Conservation (phyloP, 2,329 filamentous ascomycete genomes). For the Colletotrichum coccodes region DNA sequence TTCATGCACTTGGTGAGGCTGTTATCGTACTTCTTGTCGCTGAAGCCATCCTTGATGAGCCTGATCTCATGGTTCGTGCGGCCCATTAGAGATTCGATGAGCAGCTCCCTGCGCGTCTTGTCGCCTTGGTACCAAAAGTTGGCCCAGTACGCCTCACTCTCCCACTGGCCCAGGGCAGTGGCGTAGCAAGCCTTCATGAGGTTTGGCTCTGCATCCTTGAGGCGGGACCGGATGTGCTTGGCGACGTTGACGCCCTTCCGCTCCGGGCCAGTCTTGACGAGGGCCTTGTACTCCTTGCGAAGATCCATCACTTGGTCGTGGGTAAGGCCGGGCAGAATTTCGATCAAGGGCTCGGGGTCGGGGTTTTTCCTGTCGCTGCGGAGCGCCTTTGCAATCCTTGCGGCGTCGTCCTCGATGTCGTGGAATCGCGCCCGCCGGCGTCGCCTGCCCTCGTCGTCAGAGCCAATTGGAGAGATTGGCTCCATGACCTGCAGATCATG, state of each 20-base stretch:
- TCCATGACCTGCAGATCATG: conserved; percentile 49
- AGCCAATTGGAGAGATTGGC: conserved; percentile 62
- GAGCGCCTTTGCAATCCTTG: conserved; percentile 79
- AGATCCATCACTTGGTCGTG: conserved; percentile 90
- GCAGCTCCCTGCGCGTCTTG: conserved; percentile 83
- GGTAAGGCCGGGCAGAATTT: conserved; percentile 84
- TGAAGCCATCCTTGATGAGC: conserved; percentile 87
- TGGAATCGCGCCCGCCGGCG: conserved; percentile 80
- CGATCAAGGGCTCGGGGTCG: conserved; percentile 78
- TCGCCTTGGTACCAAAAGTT: conserved; percentile 97
- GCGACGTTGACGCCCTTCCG: conserved; percentile 85
- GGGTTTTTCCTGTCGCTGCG: conserved; percentile 66
- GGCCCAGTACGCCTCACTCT: conserved; percentile 96
- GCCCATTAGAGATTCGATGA: conserved; percentile 94
- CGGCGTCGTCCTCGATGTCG: conserved; percentile 83
- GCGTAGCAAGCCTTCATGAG: conserved; percentile 94
- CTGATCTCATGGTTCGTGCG: conserved; percentile 88
- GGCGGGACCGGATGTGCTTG: conserved; percentile 81
- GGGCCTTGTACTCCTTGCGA: conserved; percentile 88
- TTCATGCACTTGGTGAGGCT: conserved; percentile 87
- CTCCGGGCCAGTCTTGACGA: conserved; percentile 80
- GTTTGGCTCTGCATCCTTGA: conserved; percentile 78
- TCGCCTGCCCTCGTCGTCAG: conserved; percentile 58
- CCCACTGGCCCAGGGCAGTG: conserved; percentile 88
- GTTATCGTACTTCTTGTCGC: conserved; percentile 90